Base-by-base conservation (phyloP, 2,329 filamentous ascomycete species). In the Endothia cerciana region DNA sequence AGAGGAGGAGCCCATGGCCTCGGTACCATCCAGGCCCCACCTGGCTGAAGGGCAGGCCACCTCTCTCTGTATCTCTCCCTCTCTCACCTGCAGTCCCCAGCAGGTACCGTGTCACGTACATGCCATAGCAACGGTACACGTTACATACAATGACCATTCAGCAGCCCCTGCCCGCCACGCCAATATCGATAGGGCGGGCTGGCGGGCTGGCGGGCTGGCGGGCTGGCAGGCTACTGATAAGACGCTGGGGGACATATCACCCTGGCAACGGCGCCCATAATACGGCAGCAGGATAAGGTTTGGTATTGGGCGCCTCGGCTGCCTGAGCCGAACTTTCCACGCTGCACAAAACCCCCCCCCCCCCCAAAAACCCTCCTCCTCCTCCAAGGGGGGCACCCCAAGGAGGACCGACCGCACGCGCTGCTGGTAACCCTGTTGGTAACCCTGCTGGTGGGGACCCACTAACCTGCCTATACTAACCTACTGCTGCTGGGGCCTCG, bases 181-280 rank as follows among this genome's bases (percentile, higher is more conserved):
- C n/a, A n/a, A n/a, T 15, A 11, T 43, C 41, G 10, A 8, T 15
- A 4, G 19, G 7, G 41, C 41, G 7, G 13, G 41, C 13, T 43
- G 19, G 41, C 2, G 41, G 19, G 41, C 19, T 17, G 41, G 41
- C 41, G n/a, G n/a, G 41, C 41, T 36, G n/a, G 45, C 8, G 45
- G 22, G 45, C 3, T 19, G 45, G 45, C 15, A 41, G 43, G 47
- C 10, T 13, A 36, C 15, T n/a, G 51, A 55, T 55, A 55, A n/a
- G 51, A 11, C 41, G 19, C 41, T 43, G 41, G 15, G 8, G 15
- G 30, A n/a, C 19, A 47, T 15, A 55, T 55, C 51, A 55, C 51
- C 51, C 15, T 17, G 51, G 51, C 51, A 55, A 55, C 51, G 28
- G 51, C n/a, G n/a, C n/a, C n/a, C n/a, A n/a, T n/a, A n/a, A n/a